phyloP scores from a whole-genome alignment of 805 yeast species.

The Barnettozyma pratensis region DNA sequence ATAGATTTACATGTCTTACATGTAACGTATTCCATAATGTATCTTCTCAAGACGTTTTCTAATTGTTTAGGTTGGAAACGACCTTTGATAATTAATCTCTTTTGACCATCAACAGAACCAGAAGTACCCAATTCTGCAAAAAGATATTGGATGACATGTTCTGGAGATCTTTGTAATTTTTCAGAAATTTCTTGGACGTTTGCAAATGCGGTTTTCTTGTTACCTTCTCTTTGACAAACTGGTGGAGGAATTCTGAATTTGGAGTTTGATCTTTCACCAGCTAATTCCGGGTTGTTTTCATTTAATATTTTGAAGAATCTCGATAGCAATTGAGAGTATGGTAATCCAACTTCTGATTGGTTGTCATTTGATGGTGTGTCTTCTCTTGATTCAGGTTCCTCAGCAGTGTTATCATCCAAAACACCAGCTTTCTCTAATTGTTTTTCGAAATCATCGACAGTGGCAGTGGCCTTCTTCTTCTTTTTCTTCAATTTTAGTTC shows the following conservation, averaged over 20 bases:
- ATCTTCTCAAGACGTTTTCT: slow-evolving; percentile 93
- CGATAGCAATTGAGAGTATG: slow-evolving; percentile 71
- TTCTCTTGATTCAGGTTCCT: slow-evolving; percentile 18
- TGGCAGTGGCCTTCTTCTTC: slow-evolving; percentile 53
- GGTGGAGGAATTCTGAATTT: slow-evolving; percentile 98
- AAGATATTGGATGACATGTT: slow-evolving; percentile 92
- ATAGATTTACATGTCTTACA: slow-evolving; percentile 98
- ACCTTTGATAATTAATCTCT: slow-evolving; percentile 96
- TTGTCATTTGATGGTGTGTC: slow-evolving; percentile 24
- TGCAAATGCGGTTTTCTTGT: slow-evolving; percentile 92
- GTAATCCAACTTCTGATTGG: slow-evolving; percentile 50
- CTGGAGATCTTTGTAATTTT: slow-evolving; percentile 93
- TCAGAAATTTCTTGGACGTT: slow-evolving; percentile 93
- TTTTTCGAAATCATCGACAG: slow-evolving; percentile 78
- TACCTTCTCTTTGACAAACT: slow-evolving; percentile 93
- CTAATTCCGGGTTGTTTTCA: slow-evolving; percentile 95
- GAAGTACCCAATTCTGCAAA: slow-evolving; percentile 99
- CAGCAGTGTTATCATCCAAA: slow-evolving; percentile 30
- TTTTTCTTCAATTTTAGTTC: slow-evolving; percentile 79
- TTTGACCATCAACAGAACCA: slow-evolving; percentile 97
- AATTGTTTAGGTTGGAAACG: slow-evolving; percentile 96
- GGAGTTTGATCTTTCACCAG: slow-evolving; percentile 90
- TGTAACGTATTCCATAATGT: slow-evolving; percentile 94
- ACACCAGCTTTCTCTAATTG: slow-evolving; percentile 89
- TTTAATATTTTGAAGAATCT: slow-evolving; percentile 84